Evolutionary conservation across 768 basidiomycete genomes (phyloP).

Genomic region (Boletus bicolor): DNA sequence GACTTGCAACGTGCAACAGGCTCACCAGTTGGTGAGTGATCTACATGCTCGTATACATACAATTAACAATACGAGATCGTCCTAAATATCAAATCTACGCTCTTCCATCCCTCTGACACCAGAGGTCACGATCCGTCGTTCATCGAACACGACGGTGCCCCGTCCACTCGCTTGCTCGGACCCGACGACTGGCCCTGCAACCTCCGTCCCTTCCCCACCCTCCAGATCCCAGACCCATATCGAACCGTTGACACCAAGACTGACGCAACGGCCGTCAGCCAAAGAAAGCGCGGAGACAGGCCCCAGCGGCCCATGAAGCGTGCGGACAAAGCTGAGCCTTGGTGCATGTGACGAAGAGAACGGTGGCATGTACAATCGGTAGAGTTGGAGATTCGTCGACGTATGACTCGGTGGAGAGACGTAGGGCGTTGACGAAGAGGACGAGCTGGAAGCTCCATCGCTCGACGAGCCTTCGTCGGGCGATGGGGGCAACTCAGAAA

Average conservation of each 20-base stretch:
- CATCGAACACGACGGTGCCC: conserved; percentile 67
- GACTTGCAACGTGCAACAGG: no score
- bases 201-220: conserved; percentile 40
- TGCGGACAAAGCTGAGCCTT: conserved; percentile 69
- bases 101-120: conserved; percentile 32
- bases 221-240: conserved; percentile 90
- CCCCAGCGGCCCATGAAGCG: conserved; percentile 65
- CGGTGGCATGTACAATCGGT: conserved; percentile 65
- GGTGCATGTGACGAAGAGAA: conserved; percentile 49
- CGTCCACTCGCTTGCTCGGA: conserved; percentile 24
- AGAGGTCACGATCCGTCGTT: conserved; percentile 62
- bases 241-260: conserved; percentile 64
- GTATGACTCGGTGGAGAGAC: conserved; percentile 42
- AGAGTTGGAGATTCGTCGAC: conserved; percentile 63
- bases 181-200: conserved; percentile 33
- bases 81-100: conserved; percentile 35
- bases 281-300: conserved; percentile 66
- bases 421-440: conserved; percentile 26
- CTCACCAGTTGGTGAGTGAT: background rate
- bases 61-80: background rate
- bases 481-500: conserved; percentile 17
- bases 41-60: background rate
- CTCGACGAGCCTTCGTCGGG: conserved; percentile 13
- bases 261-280: conserved; percentile 81
- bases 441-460: conserved; percentile 19